These are phyloP conservation scores for Grifola frondosa DNA, from an alignment of 1,284 basidiomycete species.

Conservation along the genomic window DNA sequence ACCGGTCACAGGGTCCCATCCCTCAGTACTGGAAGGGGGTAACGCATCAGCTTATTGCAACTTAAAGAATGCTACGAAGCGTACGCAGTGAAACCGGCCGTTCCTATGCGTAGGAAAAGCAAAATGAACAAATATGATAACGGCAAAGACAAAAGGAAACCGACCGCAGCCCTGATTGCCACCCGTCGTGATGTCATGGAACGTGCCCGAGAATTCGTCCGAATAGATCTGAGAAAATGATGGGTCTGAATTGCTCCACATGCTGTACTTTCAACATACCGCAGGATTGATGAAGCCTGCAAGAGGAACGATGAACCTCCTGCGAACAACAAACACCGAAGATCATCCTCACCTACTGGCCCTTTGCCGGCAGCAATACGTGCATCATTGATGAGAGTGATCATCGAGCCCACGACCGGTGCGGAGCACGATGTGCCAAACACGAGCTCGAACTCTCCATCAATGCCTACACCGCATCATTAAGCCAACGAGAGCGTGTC, in stretches of 20 bases:
- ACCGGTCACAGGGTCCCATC: conserved; percentile 47
- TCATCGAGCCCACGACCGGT: conserved; percentile 40
- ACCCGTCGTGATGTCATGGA: conserved; percentile 50
- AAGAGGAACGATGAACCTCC: neutral
- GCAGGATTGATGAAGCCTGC: conserved; percentile 36
- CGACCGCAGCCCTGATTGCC: conserved; percentile 46
- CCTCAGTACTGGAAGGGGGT: conserved; percentile 25
- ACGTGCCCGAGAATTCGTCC: conserved; percentile 35
- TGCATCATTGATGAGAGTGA: conserved; percentile 46
- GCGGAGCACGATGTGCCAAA: conserved; percentile 36
- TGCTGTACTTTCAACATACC: conserved; percentile 29
- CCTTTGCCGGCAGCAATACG: conserved; percentile 36
- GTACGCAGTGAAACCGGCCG: conserved; percentile 37
- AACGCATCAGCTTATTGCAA: neutral
- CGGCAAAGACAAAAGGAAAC: conserved; percentile 8
- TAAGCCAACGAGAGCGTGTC: neutral
- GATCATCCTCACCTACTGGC: conserved; percentile 28
- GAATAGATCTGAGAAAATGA: conserved; percentile 38
- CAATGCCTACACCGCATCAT: conserved; percentile 11
- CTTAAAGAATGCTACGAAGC: conserved; percentile 9
- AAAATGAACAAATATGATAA: neutral
- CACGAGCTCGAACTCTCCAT: conserved; percentile 30
- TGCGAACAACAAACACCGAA: neutral
- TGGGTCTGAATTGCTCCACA: too few species aligned
- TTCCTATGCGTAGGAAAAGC: conserved; percentile 9